These are phyloP conservation scores for Sonneratia caseolaris DNA, from an alignment of 345 rosid species.

Conservation along the genomic window DNA sequence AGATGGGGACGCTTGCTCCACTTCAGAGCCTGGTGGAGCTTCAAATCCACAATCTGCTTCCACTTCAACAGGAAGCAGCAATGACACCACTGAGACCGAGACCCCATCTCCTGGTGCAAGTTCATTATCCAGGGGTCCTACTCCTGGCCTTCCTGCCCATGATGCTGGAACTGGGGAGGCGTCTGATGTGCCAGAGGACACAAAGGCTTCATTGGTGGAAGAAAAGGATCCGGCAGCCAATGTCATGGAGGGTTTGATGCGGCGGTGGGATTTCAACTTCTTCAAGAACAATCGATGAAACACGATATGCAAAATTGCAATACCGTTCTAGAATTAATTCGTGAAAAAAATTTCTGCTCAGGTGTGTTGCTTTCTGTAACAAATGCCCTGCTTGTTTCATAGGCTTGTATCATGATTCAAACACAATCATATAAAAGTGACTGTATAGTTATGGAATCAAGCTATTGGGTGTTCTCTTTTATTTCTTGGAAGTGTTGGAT, in stretches of 20 bases:
- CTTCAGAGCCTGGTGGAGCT: conserved; percentile 2
- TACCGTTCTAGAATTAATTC: neutral
- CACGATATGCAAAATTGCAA: neutral
- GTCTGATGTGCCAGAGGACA: conserved; percentile 8
- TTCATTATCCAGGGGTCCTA: neutral
- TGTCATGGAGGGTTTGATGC: conserved; percentile 12
- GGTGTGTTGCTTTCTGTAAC: neutral
- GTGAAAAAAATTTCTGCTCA: neutral
- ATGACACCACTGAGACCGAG: neutral
- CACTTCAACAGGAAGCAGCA: conserved; percentile 1
- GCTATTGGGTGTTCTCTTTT: neutral
- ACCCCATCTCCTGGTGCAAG: neutral
- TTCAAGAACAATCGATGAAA: conserved; percentile 4
- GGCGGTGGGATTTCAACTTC: conserved; percentile 13
- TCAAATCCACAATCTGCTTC: conserved; percentile 5
- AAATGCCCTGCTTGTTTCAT: neutral
- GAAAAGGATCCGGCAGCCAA: conserved; percentile 6
- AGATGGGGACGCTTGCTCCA: conserved; percentile 3
- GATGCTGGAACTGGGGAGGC: neutral
- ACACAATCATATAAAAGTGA: neutral
- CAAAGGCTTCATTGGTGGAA: conserved; percentile 9
- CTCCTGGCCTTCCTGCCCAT: conserved; percentile 2
- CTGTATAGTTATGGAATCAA: neutral
- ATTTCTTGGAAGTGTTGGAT: neutral
- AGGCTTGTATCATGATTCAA: neutral